Percentiles rank a stretch among this genome's conserved stretches.
phyloP scores from a whole-genome alignment of 129 eudicot genomes.

The Chrysanthemum lavandulifolium region DNA sequence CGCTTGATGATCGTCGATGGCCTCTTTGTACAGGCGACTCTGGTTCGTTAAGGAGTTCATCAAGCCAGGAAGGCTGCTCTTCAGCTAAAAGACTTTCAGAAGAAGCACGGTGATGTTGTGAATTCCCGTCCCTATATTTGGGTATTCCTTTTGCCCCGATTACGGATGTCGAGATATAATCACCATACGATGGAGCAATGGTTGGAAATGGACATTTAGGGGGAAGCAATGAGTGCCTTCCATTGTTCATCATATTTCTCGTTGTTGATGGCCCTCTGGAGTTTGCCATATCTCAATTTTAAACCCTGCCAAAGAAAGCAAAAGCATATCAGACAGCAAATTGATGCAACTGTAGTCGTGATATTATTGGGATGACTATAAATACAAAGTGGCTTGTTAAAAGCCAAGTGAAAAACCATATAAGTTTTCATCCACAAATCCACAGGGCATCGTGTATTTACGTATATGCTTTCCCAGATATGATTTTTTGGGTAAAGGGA shows the following conservation, averaged over 20 bases:
- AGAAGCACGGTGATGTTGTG: constrained; percentile 60
- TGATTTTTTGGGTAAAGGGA: too few species aligned
- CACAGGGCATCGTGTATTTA: too few species aligned
- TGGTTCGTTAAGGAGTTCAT: constrained; percentile 82
- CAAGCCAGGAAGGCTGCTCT: constrained; percentile 90
- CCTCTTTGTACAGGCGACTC: constrained; percentile 55
- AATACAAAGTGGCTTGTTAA: not conserved
- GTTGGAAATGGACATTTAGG: constrained; percentile 87
- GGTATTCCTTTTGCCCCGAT: constrained; percentile 38
- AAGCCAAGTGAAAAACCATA: not conserved
- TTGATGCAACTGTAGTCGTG: not conserved
- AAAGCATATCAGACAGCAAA: constrained; percentile 2
- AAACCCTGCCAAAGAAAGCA: constrained; percentile 21
- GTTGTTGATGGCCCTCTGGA: constrained; percentile 58
- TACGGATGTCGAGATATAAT: constrained; percentile 46
- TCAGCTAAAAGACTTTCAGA: constrained; percentile 70
- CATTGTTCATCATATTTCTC: constrained; percentile 53
- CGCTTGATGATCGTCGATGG: constrained; percentile 86
- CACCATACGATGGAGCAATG: constrained; percentile 57
- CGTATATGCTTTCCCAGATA: too few species aligned
- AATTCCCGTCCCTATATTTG: constrained; percentile 37
- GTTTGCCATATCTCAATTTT: constrained; percentile 50
- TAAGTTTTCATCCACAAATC: too few species aligned
- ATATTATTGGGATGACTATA: not conserved
- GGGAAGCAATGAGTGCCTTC: constrained; percentile 64